Base-by-base conservation (phyloP, 2,329 filamentous ascomycete species). In the Scytalidium sp. region DNA sequence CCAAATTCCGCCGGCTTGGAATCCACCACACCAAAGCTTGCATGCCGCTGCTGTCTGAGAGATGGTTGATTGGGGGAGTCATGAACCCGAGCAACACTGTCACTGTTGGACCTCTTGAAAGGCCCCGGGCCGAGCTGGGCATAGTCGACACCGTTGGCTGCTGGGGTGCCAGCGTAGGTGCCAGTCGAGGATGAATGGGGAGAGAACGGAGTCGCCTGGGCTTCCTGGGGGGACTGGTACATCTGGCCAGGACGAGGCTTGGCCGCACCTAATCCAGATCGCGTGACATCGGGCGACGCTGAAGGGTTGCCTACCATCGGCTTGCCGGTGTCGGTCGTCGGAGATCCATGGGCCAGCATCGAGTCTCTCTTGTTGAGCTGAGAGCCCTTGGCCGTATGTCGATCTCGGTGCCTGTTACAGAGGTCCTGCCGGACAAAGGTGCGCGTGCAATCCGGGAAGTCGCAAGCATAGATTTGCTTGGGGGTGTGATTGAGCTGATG, bases 401-500 rank as follows among this genome's bases (percentile, higher is more conserved):
- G 82, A 65, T 93, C 88, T 64, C 85, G 81, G 69, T 94, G 89
- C 40, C 89, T 85, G 63, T 94, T 87, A 65, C 94, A 91, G 51
- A 99, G 77, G 68, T 99, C 94, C 58, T 95, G 90, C 55, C 94
- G 85, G 50, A 97, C 93, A 71, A 97, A 99, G 25, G 88, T 86
- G 46, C 93, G 87, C 53, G 85, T 83, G 69, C 94, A 99, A 64
- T 92, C 90, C 19, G 90, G 89, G 62, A 92, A 96, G 64, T 95
- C 90, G 74, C 94, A 97, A 63, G 84, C 83, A 67, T 96, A 97
- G 49, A 96, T 96, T 65, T 95, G 90, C 71, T 97, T 97, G 17
- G 93, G 93, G 50, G 89, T 87, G 71, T 97, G 94, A 67, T 99
- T 99, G 59, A 97, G 73, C 71, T 97, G 92, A 70, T 97, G 93